These are phyloP conservation scores for Cetraspora pellucida DNA, from an alignment of 192 early-diverging fungal species.

Conservation along the genomic window DNA sequence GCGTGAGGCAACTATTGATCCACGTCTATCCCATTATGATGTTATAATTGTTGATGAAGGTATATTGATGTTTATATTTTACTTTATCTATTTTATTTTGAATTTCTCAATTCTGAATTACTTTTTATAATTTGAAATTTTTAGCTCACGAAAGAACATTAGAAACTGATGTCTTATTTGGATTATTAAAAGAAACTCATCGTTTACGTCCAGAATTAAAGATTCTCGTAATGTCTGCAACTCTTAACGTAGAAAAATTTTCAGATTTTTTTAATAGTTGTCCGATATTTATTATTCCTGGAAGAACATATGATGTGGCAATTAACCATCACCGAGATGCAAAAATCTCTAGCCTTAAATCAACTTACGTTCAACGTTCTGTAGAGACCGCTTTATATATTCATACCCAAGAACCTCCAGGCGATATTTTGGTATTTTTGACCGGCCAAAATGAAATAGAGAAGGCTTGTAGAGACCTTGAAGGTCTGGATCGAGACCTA, in stretches of 20 bases:
- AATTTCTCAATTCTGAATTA: neutral
- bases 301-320: slow-evolving; percentile 62
- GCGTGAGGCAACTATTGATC: slow-evolving; percentile 84
- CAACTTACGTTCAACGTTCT: slow-evolving; percentile 72
- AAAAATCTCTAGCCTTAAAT: slow-evolving; percentile 64
- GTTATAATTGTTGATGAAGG: slow-evolving; percentile 92
- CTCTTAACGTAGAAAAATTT: slow-evolving; percentile 80
- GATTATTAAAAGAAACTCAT: slow-evolving; percentile 78
- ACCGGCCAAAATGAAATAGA: slow-evolving; percentile 98
- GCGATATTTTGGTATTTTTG: slow-evolving; percentile 94
- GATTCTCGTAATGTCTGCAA: slow-evolving; percentile 82
- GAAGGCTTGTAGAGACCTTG: slow-evolving; percentile 64
- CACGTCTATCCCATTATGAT: slow-evolving; percentile 83
- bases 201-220: slow-evolving; percentile 83
- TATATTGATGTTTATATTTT: neutral
- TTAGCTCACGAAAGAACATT: slow-evolving; percentile 90
- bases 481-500: slow-evolving; percentile 32
- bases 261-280: slow-evolving; percentile 78
- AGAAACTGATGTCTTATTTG: slow-evolving; percentile 93
- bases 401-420: slow-evolving; percentile 76
- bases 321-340: slow-evolving; percentile 52
- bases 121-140: neutral
- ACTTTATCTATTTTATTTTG: neutral
- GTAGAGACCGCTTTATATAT: slow-evolving; percentile 79
- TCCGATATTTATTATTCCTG: slow-evolving; percentile 78